phyloP scores from a whole-genome alignment of 2,329 filamentous ascomycete species.

The Penicillium corylophilum region DNA sequence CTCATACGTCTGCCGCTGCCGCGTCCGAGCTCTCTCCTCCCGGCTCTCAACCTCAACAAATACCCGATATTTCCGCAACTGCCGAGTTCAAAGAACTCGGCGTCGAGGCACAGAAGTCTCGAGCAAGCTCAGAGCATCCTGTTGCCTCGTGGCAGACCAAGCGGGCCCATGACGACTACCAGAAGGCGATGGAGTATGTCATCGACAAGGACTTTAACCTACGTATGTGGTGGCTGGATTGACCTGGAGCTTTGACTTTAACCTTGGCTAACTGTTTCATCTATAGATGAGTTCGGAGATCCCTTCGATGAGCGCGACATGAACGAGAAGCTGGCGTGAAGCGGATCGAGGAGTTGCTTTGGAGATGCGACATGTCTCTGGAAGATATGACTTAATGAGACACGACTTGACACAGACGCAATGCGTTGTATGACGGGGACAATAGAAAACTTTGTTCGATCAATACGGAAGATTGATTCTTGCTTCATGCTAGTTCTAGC shows the following conservation, averaged over 20 bases:
- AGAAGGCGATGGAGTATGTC: slow-evolving; percentile 50
- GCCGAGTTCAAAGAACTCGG: not conserved
- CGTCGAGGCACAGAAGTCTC: slow-evolving; percentile 1
- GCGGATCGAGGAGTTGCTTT: not conserved
- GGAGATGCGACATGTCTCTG: not conserved
- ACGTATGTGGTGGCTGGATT: slow-evolving; percentile 33
- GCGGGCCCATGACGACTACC: slow-evolving; percentile 57
- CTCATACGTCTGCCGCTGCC: slow-evolving; percentile 21
- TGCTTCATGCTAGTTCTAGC: not conserved
- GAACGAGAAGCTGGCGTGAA: slow-evolving; percentile 24
- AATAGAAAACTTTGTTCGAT: not conserved
- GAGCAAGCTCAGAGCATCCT: slow-evolving; percentile 42
- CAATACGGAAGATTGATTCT: not conserved
- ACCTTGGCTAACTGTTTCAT: not conserved
- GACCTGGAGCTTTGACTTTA: not conserved
- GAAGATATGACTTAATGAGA: slow-evolving; percentile 25
- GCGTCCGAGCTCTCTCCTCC: slow-evolving; percentile 55
- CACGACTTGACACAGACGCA: not conserved
- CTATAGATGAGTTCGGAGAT: slow-evolving; percentile 47
- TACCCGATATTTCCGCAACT: slow-evolving; percentile 4
- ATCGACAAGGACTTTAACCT: slow-evolving; percentile 54
- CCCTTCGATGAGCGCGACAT: slow-evolving; percentile 46
- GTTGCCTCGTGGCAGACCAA: slow-evolving; percentile 56
- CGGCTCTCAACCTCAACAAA: slow-evolving; percentile 47
- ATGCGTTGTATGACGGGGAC: not conserved